phyloP scores from a whole-genome alignment of 2,329 filamentous ascomycete genomes.

The Albophoma yamanashiensis region DNA sequence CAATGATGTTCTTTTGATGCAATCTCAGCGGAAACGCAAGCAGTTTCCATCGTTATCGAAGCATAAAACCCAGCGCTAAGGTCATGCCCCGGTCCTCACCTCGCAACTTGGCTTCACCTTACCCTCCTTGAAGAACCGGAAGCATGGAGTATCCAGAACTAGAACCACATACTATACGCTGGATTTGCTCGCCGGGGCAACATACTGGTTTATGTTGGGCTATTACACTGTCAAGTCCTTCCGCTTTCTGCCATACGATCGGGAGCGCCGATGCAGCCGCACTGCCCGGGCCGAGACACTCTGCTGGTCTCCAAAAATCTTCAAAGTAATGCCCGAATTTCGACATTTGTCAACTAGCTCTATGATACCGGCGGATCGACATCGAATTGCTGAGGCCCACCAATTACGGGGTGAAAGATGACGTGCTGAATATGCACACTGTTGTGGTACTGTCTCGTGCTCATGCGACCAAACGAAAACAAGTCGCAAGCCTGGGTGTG shows the following conservation, averaged over 20 bases:
- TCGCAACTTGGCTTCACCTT: not conserved
- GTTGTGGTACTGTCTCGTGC: constrained; percentile 1
- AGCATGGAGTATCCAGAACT: no score
- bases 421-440: not conserved
- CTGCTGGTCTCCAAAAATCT: not conserved
- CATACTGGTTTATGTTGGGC: not conserved
- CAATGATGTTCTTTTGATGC: not conserved
- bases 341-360: not conserved
- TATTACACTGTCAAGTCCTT: not conserved
- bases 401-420: not conserved
- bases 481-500: constrained; percentile 9
- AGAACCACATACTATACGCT: not conserved
- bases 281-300: not conserved
- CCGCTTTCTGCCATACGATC: not conserved
- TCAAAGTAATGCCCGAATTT: not conserved
- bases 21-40: no score
- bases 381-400: not conserved
- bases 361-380: not conserved
- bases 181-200: not conserved
- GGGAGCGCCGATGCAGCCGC: not conserved
- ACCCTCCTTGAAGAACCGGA: not conserved
- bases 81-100: not conserved
- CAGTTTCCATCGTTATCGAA: not conserved
- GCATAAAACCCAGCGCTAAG: not conserved
- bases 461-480: not conserved